Evolutionary conservation across 2,329 filamentous ascomycete species (phyloP).

Genomic region (Fusarium paranaense): DNA sequence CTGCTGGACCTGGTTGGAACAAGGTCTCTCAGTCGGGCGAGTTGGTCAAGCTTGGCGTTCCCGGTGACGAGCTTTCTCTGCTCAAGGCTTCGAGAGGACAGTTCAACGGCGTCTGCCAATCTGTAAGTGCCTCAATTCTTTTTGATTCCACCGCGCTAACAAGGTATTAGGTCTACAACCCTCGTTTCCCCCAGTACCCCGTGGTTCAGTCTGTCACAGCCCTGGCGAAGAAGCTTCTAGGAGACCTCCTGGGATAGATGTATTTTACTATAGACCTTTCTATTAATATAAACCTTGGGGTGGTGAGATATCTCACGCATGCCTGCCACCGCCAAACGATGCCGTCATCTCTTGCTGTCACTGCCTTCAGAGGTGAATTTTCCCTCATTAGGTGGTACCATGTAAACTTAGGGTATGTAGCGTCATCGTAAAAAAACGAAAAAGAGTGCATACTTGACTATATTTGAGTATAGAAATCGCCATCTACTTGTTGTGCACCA

Average conservation of each 20-base stretch:
- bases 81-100: conserved; percentile 10
- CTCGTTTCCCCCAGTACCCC: conserved; percentile 12
- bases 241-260: background rate
- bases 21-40: conserved; percentile 37
- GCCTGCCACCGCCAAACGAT: background rate
- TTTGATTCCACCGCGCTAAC: background rate
- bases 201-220: conserved; percentile 14
- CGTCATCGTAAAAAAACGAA: no score
- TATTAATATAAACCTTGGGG: background rate
- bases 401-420: no score
- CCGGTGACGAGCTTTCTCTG: conserved; percentile 33
- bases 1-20: conserved; percentile 55
- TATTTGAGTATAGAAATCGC: no score
- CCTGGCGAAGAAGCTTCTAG: background rate
- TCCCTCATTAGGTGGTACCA: no score
- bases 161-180: conserved; percentile 17
- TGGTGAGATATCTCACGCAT: background rate
- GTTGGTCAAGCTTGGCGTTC: conserved; percentile 38
- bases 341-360: background rate
- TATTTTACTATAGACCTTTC: no score
- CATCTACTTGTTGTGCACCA: background rate
- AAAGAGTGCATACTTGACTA: no score
- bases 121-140: conserved; percentile 11
- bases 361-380: background rate
- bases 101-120: conserved; percentile 35